Base-by-base conservation (phyloP, 2,329 filamentous ascomycete genomes). In the Dryadomyces quercus-mongolicae region DNA sequence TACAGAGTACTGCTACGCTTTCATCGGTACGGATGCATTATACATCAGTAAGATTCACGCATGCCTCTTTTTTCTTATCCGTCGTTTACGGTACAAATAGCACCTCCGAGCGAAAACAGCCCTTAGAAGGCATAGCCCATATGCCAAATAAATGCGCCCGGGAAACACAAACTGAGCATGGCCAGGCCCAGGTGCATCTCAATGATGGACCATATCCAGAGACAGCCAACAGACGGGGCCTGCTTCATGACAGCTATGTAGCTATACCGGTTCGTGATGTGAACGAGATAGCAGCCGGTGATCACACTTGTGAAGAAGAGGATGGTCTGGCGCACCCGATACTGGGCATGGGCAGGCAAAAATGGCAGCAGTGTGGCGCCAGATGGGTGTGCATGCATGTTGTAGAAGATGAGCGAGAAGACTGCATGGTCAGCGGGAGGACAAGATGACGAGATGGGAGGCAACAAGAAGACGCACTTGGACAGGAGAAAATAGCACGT, bases 161-260 rank as follows among this genome's bases (percentile, higher is more conserved):
- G 70, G 1, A 69, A 60, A 3, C 67, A 65, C 40, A 84, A 64
- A 59, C 80, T 84, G 13, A 68, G 60, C 1, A 84, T 70, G 0
- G 86, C 87, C 63, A 79, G 82, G 0, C 74, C 63, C 44, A 95
- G 71, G 54, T 88, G 78, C 70, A 96, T 77, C 71, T 98, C 93
- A 49, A 97, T 77, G 21, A 97, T 84, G 36, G 86, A 82, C 90
- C 92, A 97, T 5, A 97, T 78, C 91, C 92, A 97, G 18, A 97
- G 68, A 44, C 88, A 92, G 0, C 89, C 93, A 15, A 96, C 67
- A 5, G 90, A 84, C n/a, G 93, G 93, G 0, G 90, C 86, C 59
- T 82, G 83, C 72, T 95, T 94, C 88, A 97, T 91, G 20, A 95
- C 83, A 7, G 86, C 86, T 61, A 94, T 82, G 63, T 96, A 97